These are phyloP conservation scores for Pterocarpus macrocarpus DNA, from an alignment of 306 rosid genomes.

Conservation along the genomic window DNA sequence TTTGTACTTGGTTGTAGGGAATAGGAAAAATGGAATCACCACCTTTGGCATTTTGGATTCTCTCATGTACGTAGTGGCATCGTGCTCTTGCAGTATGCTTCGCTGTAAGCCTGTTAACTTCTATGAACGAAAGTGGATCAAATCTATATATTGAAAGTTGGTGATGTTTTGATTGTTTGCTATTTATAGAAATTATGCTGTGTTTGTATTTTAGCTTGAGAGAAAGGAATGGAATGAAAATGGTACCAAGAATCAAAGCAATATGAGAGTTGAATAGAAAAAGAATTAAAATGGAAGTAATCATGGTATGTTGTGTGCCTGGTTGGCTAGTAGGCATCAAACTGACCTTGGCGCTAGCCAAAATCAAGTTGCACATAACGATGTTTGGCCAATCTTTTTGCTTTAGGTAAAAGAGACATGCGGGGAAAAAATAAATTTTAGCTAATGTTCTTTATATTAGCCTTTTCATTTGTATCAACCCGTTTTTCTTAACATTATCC, in stretches of 20 bases:
- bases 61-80: slow-evolving; percentile 37
- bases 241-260: not conserved
- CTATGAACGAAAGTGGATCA: slow-evolving; percentile 40
- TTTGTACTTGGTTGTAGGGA: slow-evolving; percentile 38
- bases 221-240: not conserved
- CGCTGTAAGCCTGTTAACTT: slow-evolving; percentile 41
- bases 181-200: slow-evolving; percentile 1
- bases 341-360: too few species aligned
- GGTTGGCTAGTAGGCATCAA: too few species aligned
- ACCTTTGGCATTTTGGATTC: slow-evolving; percentile 44
- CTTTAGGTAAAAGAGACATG: too few species aligned
- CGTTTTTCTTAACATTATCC: too few species aligned
- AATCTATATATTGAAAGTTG: slow-evolving; percentile 37
- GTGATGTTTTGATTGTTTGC: slow-evolving; percentile 1
- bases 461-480: too few species aligned
- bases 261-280: too few species aligned
- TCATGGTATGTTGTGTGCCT: not conserved
- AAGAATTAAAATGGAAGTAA: too few species aligned
- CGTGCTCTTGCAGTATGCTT: not conserved
- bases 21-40: slow-evolving; percentile 9
- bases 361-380: too few species aligned
- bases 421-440: too few species aligned
- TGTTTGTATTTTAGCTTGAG: not conserved
- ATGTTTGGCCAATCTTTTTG: too few species aligned
- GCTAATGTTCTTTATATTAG: too few species aligned